Evolutionary conservation across 1,284 basidiomycete genomes (phyloP).

Genomic region (Rhizoctonia solani): DNA sequence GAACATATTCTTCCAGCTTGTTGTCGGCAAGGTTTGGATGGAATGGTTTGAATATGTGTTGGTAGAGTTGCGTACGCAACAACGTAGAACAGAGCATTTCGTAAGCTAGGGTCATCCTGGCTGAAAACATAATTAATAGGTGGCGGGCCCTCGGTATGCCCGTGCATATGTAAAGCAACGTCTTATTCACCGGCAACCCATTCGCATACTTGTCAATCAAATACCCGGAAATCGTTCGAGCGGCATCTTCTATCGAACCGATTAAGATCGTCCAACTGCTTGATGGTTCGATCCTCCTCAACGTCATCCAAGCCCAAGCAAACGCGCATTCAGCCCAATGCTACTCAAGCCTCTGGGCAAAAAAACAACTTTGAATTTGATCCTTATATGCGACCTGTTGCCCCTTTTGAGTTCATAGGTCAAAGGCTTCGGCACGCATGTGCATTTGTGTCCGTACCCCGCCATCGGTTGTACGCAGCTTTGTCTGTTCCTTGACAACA

Average conservation of each 20-base stretch:
- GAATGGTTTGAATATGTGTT: neutral
- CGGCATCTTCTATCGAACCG: constrained; percentile 7
- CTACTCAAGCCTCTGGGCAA: too few species aligned
- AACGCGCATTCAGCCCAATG: too few species aligned
- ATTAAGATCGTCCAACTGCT: constrained; percentile 5
- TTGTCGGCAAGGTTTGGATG: neutral
- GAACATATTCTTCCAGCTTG: neutral
- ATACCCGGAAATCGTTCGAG: constrained; percentile 3
- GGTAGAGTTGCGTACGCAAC: neutral
- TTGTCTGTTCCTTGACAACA: too few species aligned
- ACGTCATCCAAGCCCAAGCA: constrained; percentile 1
- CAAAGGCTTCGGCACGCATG: too few species aligned
- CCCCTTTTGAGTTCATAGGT: too few species aligned
- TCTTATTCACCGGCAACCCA: too few species aligned
- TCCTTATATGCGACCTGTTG: too few species aligned
- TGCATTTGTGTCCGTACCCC: too few species aligned
- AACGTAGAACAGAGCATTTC: neutral
- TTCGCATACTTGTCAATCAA: constrained; percentile 16
- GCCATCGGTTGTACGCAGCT: too few species aligned
- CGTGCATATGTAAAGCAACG: neutral
- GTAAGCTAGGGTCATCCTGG: too few species aligned
- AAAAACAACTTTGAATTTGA: too few species aligned
- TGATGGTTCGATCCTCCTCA: constrained; percentile 5
- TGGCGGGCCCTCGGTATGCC: neutral
- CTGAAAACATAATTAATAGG: too few species aligned